Percentiles rank a stretch among this genome's conserved stretches.
These are phyloP conservation scores for Podila clonocystis DNA, from an alignment of 192 early-diverging fungal genomes.

Conservation along the genomic window DNA sequence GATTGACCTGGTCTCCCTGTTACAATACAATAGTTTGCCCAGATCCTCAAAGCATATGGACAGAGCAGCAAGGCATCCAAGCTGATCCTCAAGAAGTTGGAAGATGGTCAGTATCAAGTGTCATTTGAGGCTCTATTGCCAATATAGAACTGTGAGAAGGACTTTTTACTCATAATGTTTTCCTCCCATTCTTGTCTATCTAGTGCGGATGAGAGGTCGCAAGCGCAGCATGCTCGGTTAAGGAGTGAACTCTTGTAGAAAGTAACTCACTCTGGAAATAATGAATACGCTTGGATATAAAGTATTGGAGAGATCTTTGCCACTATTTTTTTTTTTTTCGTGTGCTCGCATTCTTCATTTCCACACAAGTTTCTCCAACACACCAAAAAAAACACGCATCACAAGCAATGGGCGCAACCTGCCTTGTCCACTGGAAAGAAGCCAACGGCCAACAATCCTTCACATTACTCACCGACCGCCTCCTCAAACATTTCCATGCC, in stretches of 20 bases:
- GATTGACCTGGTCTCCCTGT: too few relatives aligned
- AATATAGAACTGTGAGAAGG: neutral
- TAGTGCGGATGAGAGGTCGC: conserved; percentile 81
- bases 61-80: conserved; percentile 65
- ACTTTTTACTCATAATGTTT: neutral
- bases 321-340: neutral
- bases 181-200: neutral
- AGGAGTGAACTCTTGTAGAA: neutral
- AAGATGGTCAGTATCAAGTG: conserved; percentile 75
- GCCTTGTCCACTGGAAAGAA: conserved; percentile 49
- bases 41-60: conserved; percentile 76
- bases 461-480: conserved; percentile 42
- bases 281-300: neutral
- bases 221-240: conserved; percentile 86
- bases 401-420: conserved; percentile 34
- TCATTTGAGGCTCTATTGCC: neutral
- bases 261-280: neutral
- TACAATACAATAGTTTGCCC: conserved; percentile 65
- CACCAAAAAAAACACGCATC: neutral
- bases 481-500: conserved; percentile 49
- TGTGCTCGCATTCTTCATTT: neutral
- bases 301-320: neutral
- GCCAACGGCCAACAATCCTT: conserved; percentile 49
- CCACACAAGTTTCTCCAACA: neutral
- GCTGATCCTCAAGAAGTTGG: conserved; percentile 72